Percentiles rank a stretch among this genome's conserved stretches.
phyloP scores from a whole-genome alignment of 2,329 filamentous ascomycete species.

The Cryphonectria japonica region DNA sequence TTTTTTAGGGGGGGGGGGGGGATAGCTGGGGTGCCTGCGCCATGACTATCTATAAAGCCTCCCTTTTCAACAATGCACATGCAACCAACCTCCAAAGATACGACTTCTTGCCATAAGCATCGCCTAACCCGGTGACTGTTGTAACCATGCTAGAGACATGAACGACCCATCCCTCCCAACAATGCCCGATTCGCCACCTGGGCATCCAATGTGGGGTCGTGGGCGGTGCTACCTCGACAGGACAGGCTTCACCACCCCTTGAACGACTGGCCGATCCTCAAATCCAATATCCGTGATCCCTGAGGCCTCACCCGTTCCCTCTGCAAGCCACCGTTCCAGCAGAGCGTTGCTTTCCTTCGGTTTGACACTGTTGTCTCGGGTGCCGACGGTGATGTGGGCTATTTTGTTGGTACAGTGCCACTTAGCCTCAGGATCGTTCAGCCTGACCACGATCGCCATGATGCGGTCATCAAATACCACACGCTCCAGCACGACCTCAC shows the following conservation, averaged over 20 bases:
- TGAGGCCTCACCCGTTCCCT: slow-evolving; percentile 49
- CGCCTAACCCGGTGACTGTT: too few species aligned
- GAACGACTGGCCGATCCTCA: slow-evolving; percentile 51
- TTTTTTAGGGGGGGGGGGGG: too few species aligned
- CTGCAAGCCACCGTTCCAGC: slow-evolving; percentile 72
- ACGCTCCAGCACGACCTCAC: slow-evolving; percentile 66
- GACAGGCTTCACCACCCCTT: slow-evolving; percentile 53
- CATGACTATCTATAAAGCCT: not conserved
- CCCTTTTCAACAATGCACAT: not conserved
- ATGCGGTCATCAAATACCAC: slow-evolving; percentile 84
- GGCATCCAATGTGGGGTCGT: not conserved
- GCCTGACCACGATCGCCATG: slow-evolving; percentile 87
- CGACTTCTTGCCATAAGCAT: not conserved
- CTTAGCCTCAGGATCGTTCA: slow-evolving; percentile 58
- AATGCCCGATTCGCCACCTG: not conserved
- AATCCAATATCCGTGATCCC: slow-evolving; percentile 54
- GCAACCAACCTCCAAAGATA: not conserved
- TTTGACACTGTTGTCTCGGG: slow-evolving; percentile 73
- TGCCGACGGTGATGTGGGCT: slow-evolving; percentile 90
- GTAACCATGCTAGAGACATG: not conserved
- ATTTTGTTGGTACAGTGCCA: slow-evolving; percentile 78
- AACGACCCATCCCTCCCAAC: not conserved
- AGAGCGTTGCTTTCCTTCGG: slow-evolving; percentile 94
- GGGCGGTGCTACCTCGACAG: slow-evolving; percentile 47
- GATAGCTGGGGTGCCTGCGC: not conserved